Base-by-base conservation (phyloP, 306 rosid genomes). In the Sphenostylis stenocarpa region DNA sequence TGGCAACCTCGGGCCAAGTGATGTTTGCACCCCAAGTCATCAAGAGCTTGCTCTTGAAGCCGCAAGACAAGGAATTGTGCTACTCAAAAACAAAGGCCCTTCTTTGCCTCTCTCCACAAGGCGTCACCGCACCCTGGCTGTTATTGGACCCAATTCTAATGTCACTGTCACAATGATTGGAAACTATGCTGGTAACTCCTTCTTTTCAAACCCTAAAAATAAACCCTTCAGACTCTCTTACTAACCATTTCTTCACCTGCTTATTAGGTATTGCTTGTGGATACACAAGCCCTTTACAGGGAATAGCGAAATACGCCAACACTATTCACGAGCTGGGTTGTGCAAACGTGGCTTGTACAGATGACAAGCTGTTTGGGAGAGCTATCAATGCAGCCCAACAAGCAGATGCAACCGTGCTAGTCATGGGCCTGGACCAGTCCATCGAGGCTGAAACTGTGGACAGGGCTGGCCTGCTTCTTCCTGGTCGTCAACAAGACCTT, bases 121-220 rank as follows among this genome's bases (percentile, higher is more conserved):
- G 13, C 93, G 78, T 19, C 84, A 86, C 60, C 89, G 76, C 4
- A 89, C 84, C 2, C 72, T 93, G 0, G 98, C 98, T 7, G 85
- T 90, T 71, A 86, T 93, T 61, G 98, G 98, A 45, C 98, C 98
- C 41, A 93, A 93, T 45, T 88, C 98, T 9, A 87, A 87, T 33
- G 98, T 49, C 56, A 90, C 88, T 4, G 68, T 85, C 26, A 87
- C 96, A 13, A 93, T 93, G 98, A 86, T 93, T 0, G 98, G 96
- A 6, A 93, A 93, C 84, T 90, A 93, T 61, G 98, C 96, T 1
- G 94, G 97, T 90, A 34, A 12, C 12, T 0, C 67, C 36, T 26
- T 28, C 33, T 36, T 36, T 36, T 36, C 41, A 36, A 7, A 1
- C 10, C 41, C 10, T 11, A 1, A 36, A 36, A 7, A 7, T 31